phyloP scores from a whole-genome alignment of 2,329 filamentous ascomycete genomes.

The Hymenotorrendiella dingleyae region DNA sequence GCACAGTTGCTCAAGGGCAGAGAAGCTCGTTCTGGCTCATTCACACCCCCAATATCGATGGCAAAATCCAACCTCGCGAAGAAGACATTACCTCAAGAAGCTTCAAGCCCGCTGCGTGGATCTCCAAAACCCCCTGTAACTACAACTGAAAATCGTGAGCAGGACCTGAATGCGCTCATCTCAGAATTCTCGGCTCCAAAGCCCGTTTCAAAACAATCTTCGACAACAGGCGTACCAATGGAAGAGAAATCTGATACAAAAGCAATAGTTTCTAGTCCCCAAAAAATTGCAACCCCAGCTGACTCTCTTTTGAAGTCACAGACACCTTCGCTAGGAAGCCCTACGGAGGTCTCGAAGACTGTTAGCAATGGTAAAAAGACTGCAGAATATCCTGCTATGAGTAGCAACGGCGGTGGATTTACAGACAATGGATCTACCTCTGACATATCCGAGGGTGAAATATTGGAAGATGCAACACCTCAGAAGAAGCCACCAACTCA shows the following conservation, averaged over 20 bases:
- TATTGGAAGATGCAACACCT: slow-evolving; percentile 25
- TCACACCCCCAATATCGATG: slow-evolving; percentile 16
- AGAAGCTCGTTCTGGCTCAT: slow-evolving; percentile 19
- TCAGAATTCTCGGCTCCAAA: slow-evolving; percentile 23
- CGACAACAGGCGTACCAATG: no score
- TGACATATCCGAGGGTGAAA: slow-evolving; percentile 29
- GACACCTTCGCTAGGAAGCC: slow-evolving; percentile 20
- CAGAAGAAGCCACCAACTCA: slow-evolving; percentile 15
- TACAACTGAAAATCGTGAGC: slow-evolving; percentile 15
- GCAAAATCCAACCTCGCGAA: slow-evolving; percentile 5
- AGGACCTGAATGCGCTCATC: slow-evolving; percentile 24
- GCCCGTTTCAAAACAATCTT: slow-evolving; percentile 11
- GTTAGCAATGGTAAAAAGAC: slow-evolving; percentile 9
- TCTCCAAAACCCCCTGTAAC: slow-evolving; percentile 15
- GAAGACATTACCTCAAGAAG: slow-evolving; percentile 8
- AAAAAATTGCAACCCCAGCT: slow-evolving; percentile 1
- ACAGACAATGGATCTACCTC: slow-evolving; percentile 17
- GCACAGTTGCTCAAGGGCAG: slow-evolving; percentile 25
- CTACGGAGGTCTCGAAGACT: slow-evolving; percentile 14
- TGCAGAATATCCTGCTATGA: slow-evolving; percentile 5
- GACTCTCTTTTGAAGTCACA: slow-evolving; percentile 13
- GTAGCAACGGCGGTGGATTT: slow-evolving; percentile 3
- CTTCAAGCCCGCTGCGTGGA: slow-evolving; percentile 14
- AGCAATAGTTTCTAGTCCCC: slow-evolving; percentile 6
- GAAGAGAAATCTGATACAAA: slow-evolving; percentile 9